Evolutionary conservation across 331 rosid species (phyloP).

Genomic region (Quercus lobata): DNA sequence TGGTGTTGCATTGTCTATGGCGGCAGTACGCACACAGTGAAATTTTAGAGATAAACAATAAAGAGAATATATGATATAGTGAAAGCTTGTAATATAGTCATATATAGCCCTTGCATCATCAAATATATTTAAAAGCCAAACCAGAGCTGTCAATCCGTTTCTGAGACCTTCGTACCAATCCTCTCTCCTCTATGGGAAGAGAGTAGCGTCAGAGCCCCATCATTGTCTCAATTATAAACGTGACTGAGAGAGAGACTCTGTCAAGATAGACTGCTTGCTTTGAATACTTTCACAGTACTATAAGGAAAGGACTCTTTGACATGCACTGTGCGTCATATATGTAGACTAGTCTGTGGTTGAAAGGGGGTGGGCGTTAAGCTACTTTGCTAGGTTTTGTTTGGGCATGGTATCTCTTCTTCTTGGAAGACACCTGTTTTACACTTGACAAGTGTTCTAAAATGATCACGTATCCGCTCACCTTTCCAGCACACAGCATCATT

Average conservation of each 20-base stretch:
- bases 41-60: neutral
- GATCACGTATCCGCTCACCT: accelerated
- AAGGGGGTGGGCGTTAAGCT: neutral
- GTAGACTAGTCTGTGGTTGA: neutral
- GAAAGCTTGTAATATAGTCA: neutral
- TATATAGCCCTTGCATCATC: neutral
- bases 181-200: constrained; percentile 12
- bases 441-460: no score
- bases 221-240: constrained; percentile 78
- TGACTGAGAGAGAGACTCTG: neutral
- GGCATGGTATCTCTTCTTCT: neutral
- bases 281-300: neutral
- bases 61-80: neutral
- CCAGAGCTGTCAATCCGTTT: constrained; percentile 37
- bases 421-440: neutral
- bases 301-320: neutral
- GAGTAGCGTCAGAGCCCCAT: constrained; percentile 50
- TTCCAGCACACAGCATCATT: no score
- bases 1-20: constrained; percentile 26
- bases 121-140: neutral
- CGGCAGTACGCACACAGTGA: constrained; percentile 29
- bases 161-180: constrained; percentile 43
- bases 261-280: neutral
- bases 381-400: neutral
- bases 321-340: neutral